A percentile compares a stretch with the other conserved stretches of the same genome.
These are phyloP conservation scores for Sanghuangporus baumii DNA, from an alignment of 1,284 basidiomycete species.

Conservation along the genomic window DNA sequence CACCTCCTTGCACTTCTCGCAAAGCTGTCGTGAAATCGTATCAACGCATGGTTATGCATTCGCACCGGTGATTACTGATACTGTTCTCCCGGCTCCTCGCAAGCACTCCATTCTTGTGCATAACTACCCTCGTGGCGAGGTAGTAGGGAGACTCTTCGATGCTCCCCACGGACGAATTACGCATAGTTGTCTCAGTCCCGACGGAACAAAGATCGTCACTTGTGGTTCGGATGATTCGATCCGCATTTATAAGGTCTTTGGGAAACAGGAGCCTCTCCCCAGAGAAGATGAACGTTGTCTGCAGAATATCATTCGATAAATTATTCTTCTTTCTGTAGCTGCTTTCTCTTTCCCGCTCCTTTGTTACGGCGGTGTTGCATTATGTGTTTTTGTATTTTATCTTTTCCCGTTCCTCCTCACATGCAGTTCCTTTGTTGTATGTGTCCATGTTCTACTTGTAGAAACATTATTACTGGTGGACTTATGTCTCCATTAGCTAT, in stretches of 20 bases:
- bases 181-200: slow-evolving; percentile 16
- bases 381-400: too few species aligned
- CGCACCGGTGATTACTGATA: background rate
- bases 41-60: slow-evolving; percentile 18
- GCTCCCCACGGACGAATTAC: slow-evolving; percentile 15
- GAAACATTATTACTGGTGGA: too few species aligned
- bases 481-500: too few species aligned
- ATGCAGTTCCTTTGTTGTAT: too few species aligned
- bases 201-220: slow-evolving; percentile 16
- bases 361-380: background rate
- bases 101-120: slow-evolving; percentile 16
- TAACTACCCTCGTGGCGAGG: slow-evolving; percentile 13
- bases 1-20: slow-evolving; percentile 15
- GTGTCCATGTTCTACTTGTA: too few species aligned
- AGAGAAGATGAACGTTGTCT: background rate
- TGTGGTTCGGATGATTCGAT: slow-evolving; percentile 18
- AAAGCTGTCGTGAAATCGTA: slow-evolving; percentile 15
- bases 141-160: slow-evolving; percentile 14
- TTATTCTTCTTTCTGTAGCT: too few species aligned
- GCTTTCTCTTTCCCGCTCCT: too few species aligned
- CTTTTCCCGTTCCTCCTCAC: too few species aligned
- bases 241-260: slow-evolving; percentile 15
- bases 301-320: slow-evolving; percentile 6
- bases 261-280: slow-evolving; percentile 10
- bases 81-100: slow-evolving; percentile 12